Percentiles rank a stretch among this genome's conserved stretches.
Conservation (phyloP, 768 basidiomycete species). For the Lactarius psammicola region DNA sequence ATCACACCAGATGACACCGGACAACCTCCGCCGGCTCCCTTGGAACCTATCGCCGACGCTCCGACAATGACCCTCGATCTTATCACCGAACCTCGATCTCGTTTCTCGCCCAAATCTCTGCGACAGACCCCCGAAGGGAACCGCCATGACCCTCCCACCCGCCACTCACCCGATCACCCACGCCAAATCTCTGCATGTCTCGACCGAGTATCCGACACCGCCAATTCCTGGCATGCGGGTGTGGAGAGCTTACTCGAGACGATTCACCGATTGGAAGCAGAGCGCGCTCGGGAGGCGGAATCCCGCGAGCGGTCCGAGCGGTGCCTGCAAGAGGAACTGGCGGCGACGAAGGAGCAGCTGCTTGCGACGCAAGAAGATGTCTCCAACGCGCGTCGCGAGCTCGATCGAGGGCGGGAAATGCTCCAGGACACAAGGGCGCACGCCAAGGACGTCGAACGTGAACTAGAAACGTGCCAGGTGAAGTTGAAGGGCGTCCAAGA, state of each 20-base stretch:
- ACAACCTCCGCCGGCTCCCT: neutral
- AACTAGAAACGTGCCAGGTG: neutral
- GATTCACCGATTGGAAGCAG: neutral
- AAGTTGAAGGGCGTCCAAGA: conserved; percentile 3
- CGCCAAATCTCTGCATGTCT: neutral
- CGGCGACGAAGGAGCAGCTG: neutral
- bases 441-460: neutral
- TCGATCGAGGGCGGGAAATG: neutral
- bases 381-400: neutral
- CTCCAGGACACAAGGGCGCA: neutral
- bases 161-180: neutral
- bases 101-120: neutral
- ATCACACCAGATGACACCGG: neutral
- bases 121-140: neutral
- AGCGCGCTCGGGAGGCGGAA: neutral
- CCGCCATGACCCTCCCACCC: neutral
- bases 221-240: neutral
- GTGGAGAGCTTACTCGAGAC: neutral
- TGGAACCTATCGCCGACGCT: neutral
- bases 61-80: neutral
- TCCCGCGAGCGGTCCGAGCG: neutral
- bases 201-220: neutral
- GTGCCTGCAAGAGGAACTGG: neutral
- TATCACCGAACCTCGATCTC: neutral
- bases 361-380: neutral